These are phyloP conservation scores for Ramularia endophylla DNA, from an alignment of 2,329 filamentous ascomycete species.

Conservation along the genomic window DNA sequence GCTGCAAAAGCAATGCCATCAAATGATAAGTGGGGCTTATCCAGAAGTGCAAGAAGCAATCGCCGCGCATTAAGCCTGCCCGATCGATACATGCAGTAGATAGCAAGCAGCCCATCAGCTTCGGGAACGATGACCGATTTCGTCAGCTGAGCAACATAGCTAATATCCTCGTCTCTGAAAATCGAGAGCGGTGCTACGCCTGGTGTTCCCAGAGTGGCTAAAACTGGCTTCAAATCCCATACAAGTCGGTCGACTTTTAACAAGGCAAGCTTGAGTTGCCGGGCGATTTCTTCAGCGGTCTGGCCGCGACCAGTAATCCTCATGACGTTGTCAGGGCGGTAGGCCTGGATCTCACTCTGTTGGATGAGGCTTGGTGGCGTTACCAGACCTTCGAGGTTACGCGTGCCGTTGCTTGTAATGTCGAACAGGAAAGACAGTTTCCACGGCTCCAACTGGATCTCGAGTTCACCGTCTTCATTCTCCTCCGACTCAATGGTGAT, in stretches of 20 bases:
- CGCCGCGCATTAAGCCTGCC: slow-evolving; percentile 18
- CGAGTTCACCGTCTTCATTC: slow-evolving; percentile 24
- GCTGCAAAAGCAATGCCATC: not conserved
- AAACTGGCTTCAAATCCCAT: slow-evolving; percentile 14
- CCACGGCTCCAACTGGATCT: slow-evolving; percentile 24
- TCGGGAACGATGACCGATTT: slow-evolving; percentile 11
- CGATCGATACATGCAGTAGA: slow-evolving; percentile 7
- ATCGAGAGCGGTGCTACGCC: not conserved
- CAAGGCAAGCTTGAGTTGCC: slow-evolving; percentile 18
- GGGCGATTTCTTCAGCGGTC: slow-evolving; percentile 25
- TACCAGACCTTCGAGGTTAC: slow-evolving; percentile 18
- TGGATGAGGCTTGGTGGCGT: slow-evolving; percentile 18
- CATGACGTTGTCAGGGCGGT: slow-evolving; percentile 20
- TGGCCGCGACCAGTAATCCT: slow-evolving; percentile 27
- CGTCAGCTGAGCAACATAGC: slow-evolving; percentile 16
- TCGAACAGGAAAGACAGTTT: slow-evolving; percentile 26
- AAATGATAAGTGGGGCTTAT: slow-evolving; percentile 11
- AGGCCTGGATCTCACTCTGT: slow-evolving; percentile 15
- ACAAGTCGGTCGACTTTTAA: slow-evolving; percentile 9
- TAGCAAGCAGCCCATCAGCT: slow-evolving; percentile 1
- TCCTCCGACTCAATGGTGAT: slow-evolving; percentile 21
- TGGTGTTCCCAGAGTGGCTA: not conserved
- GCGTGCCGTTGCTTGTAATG: slow-evolving; percentile 6
- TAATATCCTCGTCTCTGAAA: slow-evolving; percentile 16
- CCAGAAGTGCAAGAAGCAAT: slow-evolving; percentile 20